Evolutionary conservation across 805 yeast species (phyloP).

Genomic region (Brettanomyces naardenensis): DNA sequence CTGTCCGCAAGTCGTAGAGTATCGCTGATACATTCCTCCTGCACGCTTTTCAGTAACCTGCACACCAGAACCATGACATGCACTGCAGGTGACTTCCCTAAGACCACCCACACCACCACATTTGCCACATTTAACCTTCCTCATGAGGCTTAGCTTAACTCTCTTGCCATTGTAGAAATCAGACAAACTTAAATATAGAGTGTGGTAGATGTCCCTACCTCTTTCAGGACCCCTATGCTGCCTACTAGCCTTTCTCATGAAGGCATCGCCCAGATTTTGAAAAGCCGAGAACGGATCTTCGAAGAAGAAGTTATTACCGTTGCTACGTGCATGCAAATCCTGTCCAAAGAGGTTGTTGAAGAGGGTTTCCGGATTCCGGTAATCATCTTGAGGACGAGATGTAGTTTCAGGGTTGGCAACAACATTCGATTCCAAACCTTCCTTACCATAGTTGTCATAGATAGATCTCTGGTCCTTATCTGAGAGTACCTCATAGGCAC

Average conservation of each 20-base stretch:
- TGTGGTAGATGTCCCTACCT: conserved; percentile 53
- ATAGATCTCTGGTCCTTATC: conserved; percentile 36
- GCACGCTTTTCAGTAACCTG: conserved; percentile 30
- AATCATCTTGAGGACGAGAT: conserved; percentile 3
- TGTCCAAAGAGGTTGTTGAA: conserved; percentile 25
- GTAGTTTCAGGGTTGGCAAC: neutral
- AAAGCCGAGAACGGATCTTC: neutral
- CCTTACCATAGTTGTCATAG: conserved; percentile 48
- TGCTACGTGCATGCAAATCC: neutral
- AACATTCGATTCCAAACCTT: conserved; percentile 20
- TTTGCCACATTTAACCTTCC: conserved; percentile 36
- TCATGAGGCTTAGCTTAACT: conserved; percentile 46
- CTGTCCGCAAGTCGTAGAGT: conserved; percentile 35
- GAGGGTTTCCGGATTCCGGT: conserved; percentile 20
- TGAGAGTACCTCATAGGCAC: conserved; percentile 58
- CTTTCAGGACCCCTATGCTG: conserved; percentile 14
- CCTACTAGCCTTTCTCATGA: neutral
- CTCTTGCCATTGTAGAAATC: conserved; percentile 55
- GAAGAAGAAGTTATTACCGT: conserved; percentile 1
- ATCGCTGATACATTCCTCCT: conserved; percentile 38
- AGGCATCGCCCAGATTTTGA: neutral
- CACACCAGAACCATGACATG: conserved; percentile 37
- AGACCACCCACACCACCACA: conserved; percentile 50
- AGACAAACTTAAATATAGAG: conserved; percentile 40
- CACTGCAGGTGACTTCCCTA: conserved; percentile 23